A percentile compares a stretch with the other conserved stretches of the same genome.
These are phyloP conservation scores for Lentinula edodes DNA, from an alignment of 768 basidiomycete species.

Conservation along the genomic window DNA sequence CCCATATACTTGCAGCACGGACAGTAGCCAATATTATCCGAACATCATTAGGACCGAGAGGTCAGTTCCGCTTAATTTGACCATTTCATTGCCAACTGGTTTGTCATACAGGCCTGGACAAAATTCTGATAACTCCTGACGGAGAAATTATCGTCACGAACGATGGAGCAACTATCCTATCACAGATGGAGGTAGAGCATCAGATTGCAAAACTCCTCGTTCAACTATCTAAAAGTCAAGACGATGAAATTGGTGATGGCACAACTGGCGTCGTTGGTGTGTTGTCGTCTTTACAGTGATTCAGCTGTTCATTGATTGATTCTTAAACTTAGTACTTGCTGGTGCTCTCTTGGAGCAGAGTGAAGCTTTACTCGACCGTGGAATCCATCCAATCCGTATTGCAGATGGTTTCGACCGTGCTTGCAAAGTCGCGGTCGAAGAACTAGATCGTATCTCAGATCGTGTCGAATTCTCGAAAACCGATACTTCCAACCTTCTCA, in stretches of 20 bases:
- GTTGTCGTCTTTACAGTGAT: constrained; percentile 23
- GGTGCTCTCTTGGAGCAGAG: constrained; percentile 95
- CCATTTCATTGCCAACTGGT: not conserved
- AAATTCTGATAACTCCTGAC: constrained; percentile 92
- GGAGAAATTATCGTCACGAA: constrained; percentile 99
- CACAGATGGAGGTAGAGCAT: constrained; percentile 99
- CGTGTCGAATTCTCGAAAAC: constrained; percentile 77
- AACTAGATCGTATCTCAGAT: constrained; percentile 90
- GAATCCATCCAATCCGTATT: constrained; percentile 97
- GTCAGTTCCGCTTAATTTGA: constrained; percentile 32
- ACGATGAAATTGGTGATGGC: constrained; percentile 99
- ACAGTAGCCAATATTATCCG: constrained; percentile 93
- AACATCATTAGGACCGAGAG: constrained; percentile 93
- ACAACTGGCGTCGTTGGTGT: constrained; percentile 98
- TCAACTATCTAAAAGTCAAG: constrained; percentile 94
- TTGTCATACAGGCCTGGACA: constrained; percentile 69
- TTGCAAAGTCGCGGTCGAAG: constrained; percentile 82
- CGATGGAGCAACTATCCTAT: constrained; percentile 96
- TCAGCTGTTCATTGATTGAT: not conserved
- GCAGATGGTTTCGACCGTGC: constrained; percentile 98
- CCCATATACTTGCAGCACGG: constrained; percentile 92
- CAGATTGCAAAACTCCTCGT: constrained; percentile 98
- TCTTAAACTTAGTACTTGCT: constrained; percentile 68
- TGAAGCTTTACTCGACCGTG: constrained; percentile 94
- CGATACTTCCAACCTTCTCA: constrained; percentile 84